Evolutionary conservation across 2,329 filamentous ascomycete genomes (phyloP), one percentile per base, ranked within the genome.

Genomic region (Aspergillus luchuensis): DNA sequence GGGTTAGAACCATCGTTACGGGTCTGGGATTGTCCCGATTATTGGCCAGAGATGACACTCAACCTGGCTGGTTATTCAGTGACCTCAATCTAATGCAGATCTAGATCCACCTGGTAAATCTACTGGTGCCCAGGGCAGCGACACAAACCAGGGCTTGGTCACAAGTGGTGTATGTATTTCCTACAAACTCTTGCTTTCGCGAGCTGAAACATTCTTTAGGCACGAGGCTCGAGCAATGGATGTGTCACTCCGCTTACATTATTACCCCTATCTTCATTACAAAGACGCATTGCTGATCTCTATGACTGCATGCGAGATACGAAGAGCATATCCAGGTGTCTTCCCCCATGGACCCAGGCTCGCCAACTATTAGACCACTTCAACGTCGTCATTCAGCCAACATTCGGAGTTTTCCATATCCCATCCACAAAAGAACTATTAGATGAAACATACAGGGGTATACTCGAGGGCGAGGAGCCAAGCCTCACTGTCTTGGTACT

Each of bases 291-390:
- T 21, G 25, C 17, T 23, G 19, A 19, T 13, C 30, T 56, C 15
- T 25, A 38, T 19, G 41, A 47, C n/a, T 33, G 23, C 8, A 30
- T 56, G 39, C 53, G 30, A 23, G 28, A 56, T 17, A 30, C 15
- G n/a, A 47, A 21, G 5, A 13, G 39, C 3, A 17, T 45, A 2
- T 19, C 36, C 25, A 17, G 28, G 36, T 47, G 53, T 54, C 49
- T 62, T 38, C 53, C 60, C 4, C 41, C 39, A 1, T 17, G 51
- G 23, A 23, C 21, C 2, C 39, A 60, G 17, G 60, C 57, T 10
- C 41, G 52, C 1, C 39, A 50, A 5, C 28, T 62, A 21, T 54
- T 62, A 15, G 4, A 49, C 10, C 60, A 56, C 15, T 62, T 62
- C 13, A 48, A 30, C 15, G 13, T n/a, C 5, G 43, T 30, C 15